Conservation (phyloP, 108 stramenopile species). For the Skeletonema tropicum region DNA sequence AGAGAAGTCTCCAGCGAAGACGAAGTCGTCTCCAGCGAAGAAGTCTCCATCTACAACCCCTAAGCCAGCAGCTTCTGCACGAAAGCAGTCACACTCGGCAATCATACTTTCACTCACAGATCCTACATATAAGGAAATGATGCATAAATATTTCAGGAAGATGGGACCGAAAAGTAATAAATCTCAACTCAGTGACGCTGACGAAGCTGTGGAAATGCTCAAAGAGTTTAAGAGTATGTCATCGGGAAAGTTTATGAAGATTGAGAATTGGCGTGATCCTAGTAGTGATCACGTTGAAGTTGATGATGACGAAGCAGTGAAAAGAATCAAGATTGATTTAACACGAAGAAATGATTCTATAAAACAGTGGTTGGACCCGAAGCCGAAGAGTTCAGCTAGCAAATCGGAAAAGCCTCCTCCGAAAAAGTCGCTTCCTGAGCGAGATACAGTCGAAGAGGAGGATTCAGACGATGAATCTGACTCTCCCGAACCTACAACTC, state of each 20-base stretch:
- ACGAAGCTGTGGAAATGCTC: background rate
- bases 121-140: background rate
- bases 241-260: background rate
- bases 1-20: background rate
- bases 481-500: background rate
- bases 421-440: background rate
- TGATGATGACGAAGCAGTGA: background rate
- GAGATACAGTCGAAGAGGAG: background rate
- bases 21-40: background rate
- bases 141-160: background rate
- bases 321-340: constrained; percentile 2
- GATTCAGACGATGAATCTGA: background rate
- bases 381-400: background rate
- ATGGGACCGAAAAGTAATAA: background rate
- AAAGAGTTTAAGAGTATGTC: background rate
- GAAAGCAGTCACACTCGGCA: background rate
- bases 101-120: background rate
- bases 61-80: background rate
- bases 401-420: background rate
- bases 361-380: background rate
- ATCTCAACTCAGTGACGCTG: background rate
- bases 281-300: background rate
- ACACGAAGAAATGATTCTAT: background rate
- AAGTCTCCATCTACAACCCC: background rate
- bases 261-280: background rate